Base-by-base conservation (phyloP, 208 protist species). In the Wallacemonas sp. region DNA sequence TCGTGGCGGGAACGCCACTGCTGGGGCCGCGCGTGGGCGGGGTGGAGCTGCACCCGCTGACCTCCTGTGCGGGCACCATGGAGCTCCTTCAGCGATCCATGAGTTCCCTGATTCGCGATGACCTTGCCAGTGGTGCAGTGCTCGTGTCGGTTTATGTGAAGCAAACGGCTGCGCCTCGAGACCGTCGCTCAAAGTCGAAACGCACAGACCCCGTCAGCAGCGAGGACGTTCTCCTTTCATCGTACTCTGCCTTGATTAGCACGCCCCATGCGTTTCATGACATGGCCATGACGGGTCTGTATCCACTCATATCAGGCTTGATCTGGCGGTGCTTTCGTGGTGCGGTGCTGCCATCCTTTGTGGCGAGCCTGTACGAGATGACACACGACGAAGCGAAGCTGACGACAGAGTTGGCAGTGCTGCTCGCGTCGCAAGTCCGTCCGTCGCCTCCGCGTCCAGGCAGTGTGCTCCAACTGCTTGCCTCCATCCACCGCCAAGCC, bases 141-240 rank as follows among this genome's bases (percentile, higher is more conserved):
- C 41, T 79, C 31, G 54, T 68, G 27, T 66, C 60, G 2, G 45
- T 74, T 26, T 27, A 61, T 1, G 49, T 79, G 17, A 73, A 79
- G 54, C 73, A 73, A 36, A 44, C 61, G 17, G 51, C 36, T 24
- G 0, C 55, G 11, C 34, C 55, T 38, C 34, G 12, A 1, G 45
- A 17, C 15, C 22, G 59, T 11, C 58, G 59, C 56, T 31, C 4
- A 6, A 31, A 9, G 22, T 22, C 11, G 17, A 8, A 33, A 11
- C n/a, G 6, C 26, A 39, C 24, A 2, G 12, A 58, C 36, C 36
- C 36, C 9, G 6, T 14, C 34, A 27, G 67, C 33, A 58, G 11
- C 27, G 59, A 63, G 30, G 79, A 86, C 65, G 67, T 76, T 4
- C 34, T 75, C 27, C 62, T 86, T 44, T 86, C 79, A 30, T 78